phyloP scores from a whole-genome alignment of 768 basidiomycete genomes.

The Boletus huronensis region DNA sequence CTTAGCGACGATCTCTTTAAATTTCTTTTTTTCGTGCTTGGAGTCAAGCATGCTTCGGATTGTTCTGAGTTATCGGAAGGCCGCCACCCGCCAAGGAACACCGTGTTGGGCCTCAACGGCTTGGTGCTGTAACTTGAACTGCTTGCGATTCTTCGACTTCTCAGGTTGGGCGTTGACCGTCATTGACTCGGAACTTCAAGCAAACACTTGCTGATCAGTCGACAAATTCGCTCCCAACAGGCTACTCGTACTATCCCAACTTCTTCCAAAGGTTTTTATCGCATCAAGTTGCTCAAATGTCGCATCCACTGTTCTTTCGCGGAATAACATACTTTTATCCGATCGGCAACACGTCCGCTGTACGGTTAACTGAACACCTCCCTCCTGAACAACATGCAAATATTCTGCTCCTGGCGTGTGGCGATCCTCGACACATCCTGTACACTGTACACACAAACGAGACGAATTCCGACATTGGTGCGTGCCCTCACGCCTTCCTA shows the following conservation, averaged over 20 bases:
- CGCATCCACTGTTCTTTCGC: slow-evolving; percentile 23
- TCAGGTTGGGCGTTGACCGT: background rate
- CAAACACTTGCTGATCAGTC: too few relatives aligned
- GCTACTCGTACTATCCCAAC: background rate
- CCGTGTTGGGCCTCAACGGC: background rate
- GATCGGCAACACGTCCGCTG: slow-evolving; percentile 56
- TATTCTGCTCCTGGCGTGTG: slow-evolving; percentile 54
- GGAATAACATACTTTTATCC: slow-evolving; percentile 50
- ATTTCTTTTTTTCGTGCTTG: too few relatives aligned
- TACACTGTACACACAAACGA: slow-evolving; percentile 40
- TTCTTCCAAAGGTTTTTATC: background rate
- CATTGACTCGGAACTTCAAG: background rate
- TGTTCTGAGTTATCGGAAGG: background rate
- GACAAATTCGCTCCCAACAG: background rate
- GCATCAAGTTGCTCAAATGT: slow-evolving; percentile 14
- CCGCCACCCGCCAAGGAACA: background rate
- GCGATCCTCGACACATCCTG: slow-evolving; percentile 52
- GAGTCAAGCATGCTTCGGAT: too few relatives aligned
- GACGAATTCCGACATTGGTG: slow-evolving; percentile 8
- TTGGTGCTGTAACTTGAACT: background rate
- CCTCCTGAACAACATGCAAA: slow-evolving; percentile 45
- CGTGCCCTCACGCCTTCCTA: background rate
- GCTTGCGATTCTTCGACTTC: background rate
- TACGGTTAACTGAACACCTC: slow-evolving; percentile 45
- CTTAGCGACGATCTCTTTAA: too few relatives aligned